Evolutionary conservation across 1,284 basidiomycete species (phyloP), one percentile per base, ranked within the genome.

Genomic region (Tetrapyrgos nigripes): DNA sequence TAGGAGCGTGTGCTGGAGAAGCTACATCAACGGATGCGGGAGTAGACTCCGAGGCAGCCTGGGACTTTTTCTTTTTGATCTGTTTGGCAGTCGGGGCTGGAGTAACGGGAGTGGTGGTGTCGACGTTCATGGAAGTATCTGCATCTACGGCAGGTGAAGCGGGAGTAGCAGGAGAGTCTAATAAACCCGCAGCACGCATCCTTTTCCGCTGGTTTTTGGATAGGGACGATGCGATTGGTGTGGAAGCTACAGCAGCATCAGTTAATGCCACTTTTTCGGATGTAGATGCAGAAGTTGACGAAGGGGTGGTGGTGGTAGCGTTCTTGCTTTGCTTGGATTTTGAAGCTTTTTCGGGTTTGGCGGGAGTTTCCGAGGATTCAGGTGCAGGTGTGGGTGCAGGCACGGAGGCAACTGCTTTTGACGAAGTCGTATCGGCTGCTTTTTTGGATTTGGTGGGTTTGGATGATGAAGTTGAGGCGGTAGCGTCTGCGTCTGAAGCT

Each of bases 401-500:
- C n/a, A n/a, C n/a, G n/a, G n/a, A 31, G 26, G 55, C 17, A 6
- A 43, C 54, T 26, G 47, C n/a, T 35, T 1, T 10, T 5, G 45
- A 19, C 21, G 45, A 27, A 4, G 45, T 24, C n/a, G 5, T 17
- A 24, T 23, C 31, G 27, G 45, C 47, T 29, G 33, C 37, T 24
- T n/a, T 44, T 45, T 45, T 57, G 28, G 59, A 50, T 50, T 57
- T 60, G 23, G 49, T 50, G 3, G 59, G 31, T 43, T 47, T 47
- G 10, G 50, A 13, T 24, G 50, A 21, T 13, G 27, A 49, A 24
- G 55, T 50, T 28, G 46, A 43, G 28, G 53, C 26, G 17, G 49
- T 37, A 21, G 50, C 21, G 8, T 17, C 44, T 46, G 43, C 53
- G 28, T n/a, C 37, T n/a, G 6, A n/a, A 11, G 37, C 17, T 5